These are phyloP conservation scores for Porogramme epimiltina DNA, from an alignment of 1,284 basidiomycete species.

Conservation along the genomic window DNA sequence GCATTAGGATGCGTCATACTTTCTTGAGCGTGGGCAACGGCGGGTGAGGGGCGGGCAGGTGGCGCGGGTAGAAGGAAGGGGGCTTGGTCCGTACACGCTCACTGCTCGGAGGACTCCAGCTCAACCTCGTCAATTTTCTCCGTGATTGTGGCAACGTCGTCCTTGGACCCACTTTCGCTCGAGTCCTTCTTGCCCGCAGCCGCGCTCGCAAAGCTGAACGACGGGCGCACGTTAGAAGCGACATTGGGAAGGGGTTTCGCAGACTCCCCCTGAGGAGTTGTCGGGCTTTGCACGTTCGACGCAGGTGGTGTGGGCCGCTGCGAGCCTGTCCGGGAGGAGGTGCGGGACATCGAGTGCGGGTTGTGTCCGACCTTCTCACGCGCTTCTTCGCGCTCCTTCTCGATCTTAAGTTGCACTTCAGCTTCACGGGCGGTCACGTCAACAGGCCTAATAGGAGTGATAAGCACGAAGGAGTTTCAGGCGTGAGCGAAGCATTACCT, in stretches of 20 bases:
- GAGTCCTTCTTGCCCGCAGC: constrained; percentile 37
- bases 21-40: neutral
- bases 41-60: no score
- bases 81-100: neutral
- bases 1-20: constrained; percentile 16
- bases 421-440: constrained; percentile 80
- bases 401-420: constrained; percentile 70
- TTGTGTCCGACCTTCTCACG: constrained; percentile 36
- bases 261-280: constrained; percentile 29
- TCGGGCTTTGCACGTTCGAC: constrained; percentile 34
- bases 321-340: constrained; percentile 61
- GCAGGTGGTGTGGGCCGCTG: constrained; percentile 51
- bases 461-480: no score
- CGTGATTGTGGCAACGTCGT: constrained; percentile 35
- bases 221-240: constrained; percentile 50
- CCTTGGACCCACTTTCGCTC: constrained; percentile 28
- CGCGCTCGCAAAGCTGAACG: constrained; percentile 66
- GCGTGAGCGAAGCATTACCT: constrained; percentile 46
- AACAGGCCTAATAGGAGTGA: constrained; percentile 63
- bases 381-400: constrained; percentile 59
- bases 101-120: constrained; percentile 29
- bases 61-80: no score
- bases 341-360: constrained; percentile 66
- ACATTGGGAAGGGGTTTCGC: constrained; percentile 7
- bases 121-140: constrained; percentile 45